Percentiles rank a stretch among this genome's conserved stretches.
These are phyloP conservation scores for Cladorrhinum samala DNA, from an alignment of 495 filamentous ascomycete genomes.

Conservation along the genomic window DNA sequence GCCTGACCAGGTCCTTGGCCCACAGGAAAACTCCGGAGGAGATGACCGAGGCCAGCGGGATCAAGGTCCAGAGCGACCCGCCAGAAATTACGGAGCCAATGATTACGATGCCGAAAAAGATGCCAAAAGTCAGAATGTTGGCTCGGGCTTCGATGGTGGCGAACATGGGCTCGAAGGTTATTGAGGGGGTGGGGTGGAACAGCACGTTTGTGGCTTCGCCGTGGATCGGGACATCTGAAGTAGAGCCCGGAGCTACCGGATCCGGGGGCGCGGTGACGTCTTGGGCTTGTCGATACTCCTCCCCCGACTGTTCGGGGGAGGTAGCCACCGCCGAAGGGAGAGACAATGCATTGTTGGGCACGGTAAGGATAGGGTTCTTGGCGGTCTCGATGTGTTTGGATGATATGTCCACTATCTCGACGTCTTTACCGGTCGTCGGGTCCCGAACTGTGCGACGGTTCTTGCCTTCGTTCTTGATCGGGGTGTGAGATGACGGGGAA, in stretches of 20 bases:
- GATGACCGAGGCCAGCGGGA: slow-evolving; percentile 64
- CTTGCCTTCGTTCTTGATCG: slow-evolving; percentile 33
- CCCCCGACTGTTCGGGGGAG: slow-evolving; percentile 46
- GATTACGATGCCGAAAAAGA: slow-evolving; percentile 66
- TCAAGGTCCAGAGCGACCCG: slow-evolving; percentile 65
- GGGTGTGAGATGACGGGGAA: slow-evolving; percentile 32
- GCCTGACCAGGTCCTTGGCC: slow-evolving; percentile 77
- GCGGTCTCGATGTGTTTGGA: slow-evolving; percentile 62
- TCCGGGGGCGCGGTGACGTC: slow-evolving; percentile 90
- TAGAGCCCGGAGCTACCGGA: slow-evolving; percentile 68
- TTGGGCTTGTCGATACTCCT: slow-evolving; percentile 76
- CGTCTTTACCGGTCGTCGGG: slow-evolving; percentile 77
- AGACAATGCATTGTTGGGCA: slow-evolving; percentile 82
- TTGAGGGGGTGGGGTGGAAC: slow-evolving; percentile 86
- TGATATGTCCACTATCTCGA: slow-evolving; percentile 80
- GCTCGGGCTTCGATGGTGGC: slow-evolving; percentile 65
- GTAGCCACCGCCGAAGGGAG: slow-evolving; percentile 65
- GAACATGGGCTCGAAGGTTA: slow-evolving; percentile 84
- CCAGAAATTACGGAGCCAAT: slow-evolving; percentile 71
- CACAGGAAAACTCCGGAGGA: slow-evolving; percentile 75
- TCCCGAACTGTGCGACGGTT: slow-evolving; percentile 69
- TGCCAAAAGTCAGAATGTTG: slow-evolving; percentile 56
- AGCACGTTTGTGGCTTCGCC: slow-evolving; percentile 94
- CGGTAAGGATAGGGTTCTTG: slow-evolving; percentile 65
- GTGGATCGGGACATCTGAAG: slow-evolving; percentile 89